phyloP scores from a whole-genome alignment of 2,329 filamentous ascomycete genomes.

The Grosmannia serpens region DNA sequence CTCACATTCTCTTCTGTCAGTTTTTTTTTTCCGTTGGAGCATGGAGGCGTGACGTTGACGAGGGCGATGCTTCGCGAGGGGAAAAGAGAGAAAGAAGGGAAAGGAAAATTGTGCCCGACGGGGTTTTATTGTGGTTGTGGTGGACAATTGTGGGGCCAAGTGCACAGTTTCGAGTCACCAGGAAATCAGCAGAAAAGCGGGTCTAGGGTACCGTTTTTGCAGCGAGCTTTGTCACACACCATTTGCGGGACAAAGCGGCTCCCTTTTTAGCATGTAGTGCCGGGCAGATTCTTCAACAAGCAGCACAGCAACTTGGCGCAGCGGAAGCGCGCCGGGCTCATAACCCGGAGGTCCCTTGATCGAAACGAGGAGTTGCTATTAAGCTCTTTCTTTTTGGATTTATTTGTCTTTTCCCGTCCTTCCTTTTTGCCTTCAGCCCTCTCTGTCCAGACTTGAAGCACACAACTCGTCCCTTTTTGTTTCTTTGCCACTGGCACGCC shows the following conservation, averaged over 20 bases:
- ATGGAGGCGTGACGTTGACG: slow-evolving; percentile 16
- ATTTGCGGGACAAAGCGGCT: neutral
- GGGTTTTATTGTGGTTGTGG: neutral
- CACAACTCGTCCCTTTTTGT: neutral
- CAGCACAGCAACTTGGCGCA: slow-evolving; percentile 9
- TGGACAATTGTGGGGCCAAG: neutral
- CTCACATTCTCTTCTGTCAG: neutral
- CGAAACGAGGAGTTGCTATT: slow-evolving; percentile 10
- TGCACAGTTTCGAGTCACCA: neutral
- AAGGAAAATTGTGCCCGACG: neutral
- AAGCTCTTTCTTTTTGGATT: neutral
- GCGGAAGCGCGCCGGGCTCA: slow-evolving; percentile 10
- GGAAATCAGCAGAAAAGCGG: neutral
- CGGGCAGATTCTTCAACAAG: neutral
- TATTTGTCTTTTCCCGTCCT: neutral
- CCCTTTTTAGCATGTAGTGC: neutral
- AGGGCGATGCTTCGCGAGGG: slow-evolving; percentile 11
- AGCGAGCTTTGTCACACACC: neutral
- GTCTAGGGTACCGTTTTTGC: too few species aligned
- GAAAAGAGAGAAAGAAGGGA: neutral
- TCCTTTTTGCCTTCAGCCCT: neutral
- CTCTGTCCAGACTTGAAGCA: neutral
- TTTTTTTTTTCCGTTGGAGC: slow-evolving; percentile 14
- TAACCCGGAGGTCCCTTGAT: slow-evolving; percentile 10
- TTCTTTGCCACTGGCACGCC: neutral